Conservation (phyloP, 768 basidiomycete genomes). For the Cystofilobasidium ferigula region DNA sequence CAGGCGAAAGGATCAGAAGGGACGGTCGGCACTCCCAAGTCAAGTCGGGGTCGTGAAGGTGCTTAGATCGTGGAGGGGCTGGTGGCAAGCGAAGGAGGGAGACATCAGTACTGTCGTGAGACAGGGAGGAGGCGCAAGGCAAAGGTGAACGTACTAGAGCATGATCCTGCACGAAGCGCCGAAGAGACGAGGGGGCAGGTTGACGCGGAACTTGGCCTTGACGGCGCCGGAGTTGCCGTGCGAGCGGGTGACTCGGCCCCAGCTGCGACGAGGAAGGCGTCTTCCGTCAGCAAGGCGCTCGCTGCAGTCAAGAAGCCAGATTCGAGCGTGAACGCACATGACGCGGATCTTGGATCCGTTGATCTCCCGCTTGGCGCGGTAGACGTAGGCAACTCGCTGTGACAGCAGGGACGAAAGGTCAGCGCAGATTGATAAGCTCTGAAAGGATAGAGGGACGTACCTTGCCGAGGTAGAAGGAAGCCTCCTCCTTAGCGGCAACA, state of each 20-base stretch:
- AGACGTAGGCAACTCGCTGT: slow-evolving; percentile 93
- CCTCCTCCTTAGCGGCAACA: slow-evolving; percentile 81
- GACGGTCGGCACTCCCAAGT: too few relatives aligned
- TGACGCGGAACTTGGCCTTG: slow-evolving; percentile 27
- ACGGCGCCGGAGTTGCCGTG: slow-evolving; percentile 89
- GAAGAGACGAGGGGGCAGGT: slow-evolving; percentile 20
- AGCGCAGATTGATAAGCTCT: slow-evolving; percentile 10
- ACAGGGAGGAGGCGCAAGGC: not conserved
- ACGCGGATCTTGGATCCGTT: slow-evolving; percentile 91
- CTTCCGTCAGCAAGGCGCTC: too few relatives aligned
- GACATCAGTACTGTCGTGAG: not conserved
- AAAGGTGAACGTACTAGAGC: slow-evolving; percentile 48
- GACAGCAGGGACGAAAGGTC: slow-evolving; percentile 11
- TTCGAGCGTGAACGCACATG: slow-evolving; percentile 64
- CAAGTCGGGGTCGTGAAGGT: too few relatives aligned
- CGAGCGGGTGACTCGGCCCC: slow-evolving; percentile 72
- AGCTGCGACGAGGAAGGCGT: slow-evolving; percentile 32
- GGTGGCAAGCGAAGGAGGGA: not conserved
- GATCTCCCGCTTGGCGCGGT: slow-evolving; percentile 89
- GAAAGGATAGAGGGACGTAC: slow-evolving; percentile 41
- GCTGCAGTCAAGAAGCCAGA: not conserved
- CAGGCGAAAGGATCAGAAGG: too few relatives aligned
- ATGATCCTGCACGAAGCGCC: slow-evolving; percentile 41
- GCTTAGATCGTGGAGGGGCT: slow-evolving; percentile 27
- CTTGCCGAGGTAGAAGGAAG: slow-evolving; percentile 98